Evolutionary conservation across 2,329 filamentous ascomycete species (phyloP).

Genomic region (Apiospora pterosperma): DNA sequence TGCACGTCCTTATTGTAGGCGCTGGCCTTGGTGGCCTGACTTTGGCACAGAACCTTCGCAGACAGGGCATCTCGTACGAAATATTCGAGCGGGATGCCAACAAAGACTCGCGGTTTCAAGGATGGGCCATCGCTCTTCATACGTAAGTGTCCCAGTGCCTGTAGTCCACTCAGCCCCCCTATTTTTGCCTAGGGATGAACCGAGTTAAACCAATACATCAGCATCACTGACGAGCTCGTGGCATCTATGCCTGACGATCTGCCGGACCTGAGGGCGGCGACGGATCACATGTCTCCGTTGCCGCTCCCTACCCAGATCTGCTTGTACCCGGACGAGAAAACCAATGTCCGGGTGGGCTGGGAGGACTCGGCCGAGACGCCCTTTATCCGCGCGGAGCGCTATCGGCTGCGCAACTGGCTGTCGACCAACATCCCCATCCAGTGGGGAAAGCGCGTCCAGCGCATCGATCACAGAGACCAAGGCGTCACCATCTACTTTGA

Average conservation of each 20-base stretch:
- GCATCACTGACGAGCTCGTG: not conserved
- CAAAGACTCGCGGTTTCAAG: constrained; percentile 2
- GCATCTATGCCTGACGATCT: constrained; percentile 7
- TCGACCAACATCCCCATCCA: constrained; percentile 21
- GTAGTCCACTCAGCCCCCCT: not conserved
- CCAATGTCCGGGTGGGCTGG: constrained; percentile 6
- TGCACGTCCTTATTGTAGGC: constrained; percentile 10
- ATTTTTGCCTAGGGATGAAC: not conserved
- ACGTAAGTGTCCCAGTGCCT: not conserved
- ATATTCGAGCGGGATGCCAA: constrained; percentile 8
- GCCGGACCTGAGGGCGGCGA: constrained; percentile 13
- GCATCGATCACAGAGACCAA: constrained; percentile 14
- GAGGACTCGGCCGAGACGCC: not conserved
- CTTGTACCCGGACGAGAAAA: constrained; percentile 8
- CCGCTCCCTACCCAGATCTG: constrained; percentile 11
- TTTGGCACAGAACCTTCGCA: constrained; percentile 7
- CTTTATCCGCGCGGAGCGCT: constrained; percentile 19
- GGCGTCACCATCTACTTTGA: constrained; percentile 19
- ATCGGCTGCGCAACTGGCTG: constrained; percentile 21
- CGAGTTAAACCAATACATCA: not conserved
- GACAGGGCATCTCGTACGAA: constrained; percentile 3
- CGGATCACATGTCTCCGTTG: constrained; percentile 13
- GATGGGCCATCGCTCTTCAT: constrained; percentile 7
- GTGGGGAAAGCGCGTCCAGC: constrained; percentile 17
- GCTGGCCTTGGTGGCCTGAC: constrained; percentile 10